Base-by-base conservation (phyloP, 2,329 filamentous ascomycete species). In the Paraphoma chrysanthemicola region DNA sequence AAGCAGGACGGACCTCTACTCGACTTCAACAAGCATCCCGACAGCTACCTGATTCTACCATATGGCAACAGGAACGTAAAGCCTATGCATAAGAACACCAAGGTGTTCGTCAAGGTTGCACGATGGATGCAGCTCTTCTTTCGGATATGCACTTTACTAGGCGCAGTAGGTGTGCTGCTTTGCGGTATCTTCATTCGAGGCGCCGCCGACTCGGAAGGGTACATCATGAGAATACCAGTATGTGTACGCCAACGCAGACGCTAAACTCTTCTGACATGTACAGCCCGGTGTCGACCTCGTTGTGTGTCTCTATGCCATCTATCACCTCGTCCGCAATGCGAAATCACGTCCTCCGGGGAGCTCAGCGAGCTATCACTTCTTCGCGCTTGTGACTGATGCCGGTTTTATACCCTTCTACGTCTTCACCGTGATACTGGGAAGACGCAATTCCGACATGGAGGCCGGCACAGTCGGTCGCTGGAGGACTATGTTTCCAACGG, bases 361-460 rank as follows among this genome's bases (percentile, higher is more conserved):
- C 18, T 91, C 92, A 16, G 89, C 92, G 12, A 94, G 92, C 62
- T 98, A 98, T 77, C 92, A 96, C 77, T 79, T 95, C 54, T 98
- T 97, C 74, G 87, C 93, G 2, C 83, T 86, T 10, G 79, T 92
- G 43, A 85, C 90, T 42, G 94, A 98, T 74, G 78, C 81, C n/a
- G 84, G 84, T 16, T 78, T 89, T 51, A 81, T 88, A 33, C 85
- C 87, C 0, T 88, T 89, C 72, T 87, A 87, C 62, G 80, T 84
- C 56, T 88, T 88, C 70, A 85, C 83, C 8, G 80, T 83, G 9
- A 78, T 86, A 47, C 77, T 86, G 54, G 77, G 83, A 4, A 80
- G 83, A 52, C 79, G 79, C 31, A 83, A 88, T 63, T 82, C 80
- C 56, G 78, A 78, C 39, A 66, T 76, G 86, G 68, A 77, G 41